phyloP scores from a whole-genome alignment of 1,284 basidiomycete genomes.

The Coniferiporia sulphurascens region DNA sequence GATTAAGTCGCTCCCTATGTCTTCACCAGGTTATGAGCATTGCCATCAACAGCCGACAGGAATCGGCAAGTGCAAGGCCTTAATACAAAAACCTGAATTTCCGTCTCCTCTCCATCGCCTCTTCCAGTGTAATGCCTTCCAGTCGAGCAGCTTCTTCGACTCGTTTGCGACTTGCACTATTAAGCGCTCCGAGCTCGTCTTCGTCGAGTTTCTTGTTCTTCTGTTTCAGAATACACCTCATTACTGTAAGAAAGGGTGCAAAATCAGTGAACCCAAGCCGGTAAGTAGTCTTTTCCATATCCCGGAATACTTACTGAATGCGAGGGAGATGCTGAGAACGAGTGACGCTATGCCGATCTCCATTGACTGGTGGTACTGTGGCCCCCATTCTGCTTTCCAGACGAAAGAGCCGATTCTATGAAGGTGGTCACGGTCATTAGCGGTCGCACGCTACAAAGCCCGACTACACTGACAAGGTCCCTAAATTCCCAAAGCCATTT shows the following conservation, averaged over 20 bases:
- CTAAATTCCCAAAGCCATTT: conserved; percentile 38
- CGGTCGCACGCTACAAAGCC: background rate
- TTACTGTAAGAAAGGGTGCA: conserved; percentile 24
- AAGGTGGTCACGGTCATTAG: background rate
- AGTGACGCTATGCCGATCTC: conserved; percentile 32
- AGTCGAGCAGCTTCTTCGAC: conserved; percentile 35
- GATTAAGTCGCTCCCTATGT: too few relatives aligned
- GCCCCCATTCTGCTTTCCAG: conserved; percentile 36
- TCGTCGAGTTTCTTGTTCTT: conserved; percentile 34
- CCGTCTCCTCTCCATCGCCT: conserved; percentile 33
- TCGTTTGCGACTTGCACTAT: conserved; percentile 29
- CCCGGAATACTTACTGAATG: conserved; percentile 26
- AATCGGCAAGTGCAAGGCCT: conserved; percentile 7
- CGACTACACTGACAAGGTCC: conserved; percentile 30
- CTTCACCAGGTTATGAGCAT: too few relatives aligned
- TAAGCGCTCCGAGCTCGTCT: conserved; percentile 30
- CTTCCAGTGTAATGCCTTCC: conserved; percentile 34
- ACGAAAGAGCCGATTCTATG: conserved; percentile 34
- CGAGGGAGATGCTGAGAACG: conserved; percentile 26
- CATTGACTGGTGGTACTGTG: conserved; percentile 36
- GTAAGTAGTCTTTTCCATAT: conserved; percentile 11
- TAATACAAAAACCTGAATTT: conserved; percentile 40
- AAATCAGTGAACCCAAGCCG: conserved; percentile 3
- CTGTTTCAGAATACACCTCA: conserved; percentile 31
- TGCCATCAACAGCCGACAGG: too few relatives aligned